Percentiles rank a stretch among this genome's conserved stretches.
Evolutionary conservation across 805 yeast genomes (phyloP).

Genomic region (Clavispora phyllophila): DNA sequence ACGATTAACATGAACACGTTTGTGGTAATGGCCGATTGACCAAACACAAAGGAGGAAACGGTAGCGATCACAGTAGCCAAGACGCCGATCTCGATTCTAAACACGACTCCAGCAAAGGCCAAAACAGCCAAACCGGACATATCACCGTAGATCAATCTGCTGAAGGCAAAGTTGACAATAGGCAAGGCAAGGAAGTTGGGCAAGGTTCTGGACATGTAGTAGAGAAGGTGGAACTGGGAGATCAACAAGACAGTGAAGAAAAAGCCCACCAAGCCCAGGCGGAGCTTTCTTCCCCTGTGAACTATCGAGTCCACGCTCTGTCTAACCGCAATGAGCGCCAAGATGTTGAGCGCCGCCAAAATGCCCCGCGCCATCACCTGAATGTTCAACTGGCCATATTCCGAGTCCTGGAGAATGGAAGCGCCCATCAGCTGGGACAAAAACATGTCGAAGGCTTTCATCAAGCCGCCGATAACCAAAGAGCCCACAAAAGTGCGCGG

Average conservation of each 20-base stretch:
- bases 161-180: conserved; percentile 51
- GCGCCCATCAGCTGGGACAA: conserved; percentile 9
- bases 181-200: conserved; percentile 90
- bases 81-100: conserved; percentile 66
- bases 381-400: conserved; percentile 38
- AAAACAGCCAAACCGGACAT: conserved; percentile 46
- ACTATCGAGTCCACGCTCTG: conserved; percentile 23
- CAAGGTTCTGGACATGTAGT: conserved; percentile 75
- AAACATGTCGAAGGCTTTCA: conserved; percentile 30
- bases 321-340: conserved; percentile 48
- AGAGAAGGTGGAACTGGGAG: conserved; percentile 75
- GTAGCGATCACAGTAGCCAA: conserved; percentile 46
- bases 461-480: conserved; percentile 42
- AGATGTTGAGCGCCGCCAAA: conserved; percentile 59
- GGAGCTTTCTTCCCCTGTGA: conserved; percentile 16
- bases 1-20: conserved; percentile 33
- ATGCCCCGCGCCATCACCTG: conserved; percentile 55
- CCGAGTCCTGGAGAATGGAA: conserved; percentile 7
- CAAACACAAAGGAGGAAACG: conserved; percentile 39
- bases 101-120: conserved; percentile 59
- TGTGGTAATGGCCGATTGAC: conserved; percentile 41
- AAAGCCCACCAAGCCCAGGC: conserved; percentile 29
- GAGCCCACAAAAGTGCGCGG: conserved; percentile 83
- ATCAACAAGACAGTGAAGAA: conserved; percentile 59
- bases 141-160: conserved; percentile 47